phyloP scores from a whole-genome alignment of 2,329 filamentous ascomycete species.

The Microcera coccophila region DNA sequence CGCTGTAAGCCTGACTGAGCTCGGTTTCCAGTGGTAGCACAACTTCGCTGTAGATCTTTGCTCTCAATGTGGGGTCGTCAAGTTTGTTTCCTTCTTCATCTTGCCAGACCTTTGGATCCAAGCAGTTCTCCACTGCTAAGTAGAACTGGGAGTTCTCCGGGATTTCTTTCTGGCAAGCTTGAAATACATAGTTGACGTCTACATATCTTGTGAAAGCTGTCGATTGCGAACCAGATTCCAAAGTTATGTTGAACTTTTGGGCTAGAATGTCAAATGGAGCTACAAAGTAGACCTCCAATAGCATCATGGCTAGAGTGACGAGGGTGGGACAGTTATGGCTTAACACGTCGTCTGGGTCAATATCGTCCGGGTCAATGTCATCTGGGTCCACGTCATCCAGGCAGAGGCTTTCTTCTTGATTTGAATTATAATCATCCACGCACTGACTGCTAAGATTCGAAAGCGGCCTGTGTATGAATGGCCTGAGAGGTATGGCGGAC shows the following conservation, averaged over 20 bases:
- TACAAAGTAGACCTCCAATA: slow-evolving; percentile 9
- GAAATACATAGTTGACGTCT: slow-evolving; percentile 4
- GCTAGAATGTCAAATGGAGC: slow-evolving; percentile 4
- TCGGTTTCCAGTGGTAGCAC: slow-evolving; percentile 6
- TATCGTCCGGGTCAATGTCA: slow-evolving; percentile 7
- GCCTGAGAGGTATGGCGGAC: background rate
- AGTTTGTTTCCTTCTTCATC: slow-evolving; percentile 2
- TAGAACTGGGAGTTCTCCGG: slow-evolving; percentile 9
- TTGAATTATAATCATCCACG: no score
- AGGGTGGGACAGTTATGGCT: slow-evolving; percentile 5
- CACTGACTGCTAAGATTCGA: no score
- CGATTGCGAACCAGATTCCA: background rate
- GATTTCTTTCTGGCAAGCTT: slow-evolving; percentile 5
- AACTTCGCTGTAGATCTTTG: slow-evolving; percentile 6
- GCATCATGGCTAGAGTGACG: slow-evolving; percentile 6
- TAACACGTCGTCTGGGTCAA: slow-evolving; percentile 6
- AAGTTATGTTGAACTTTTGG: slow-evolving; percentile 1
- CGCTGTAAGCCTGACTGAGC: slow-evolving; percentile 6
- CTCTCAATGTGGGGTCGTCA: background rate
- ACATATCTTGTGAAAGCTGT: background rate
- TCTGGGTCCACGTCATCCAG: slow-evolving; percentile 6
- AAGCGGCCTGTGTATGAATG: slow-evolving; percentile 9
- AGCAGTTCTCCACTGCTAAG: slow-evolving; percentile 5
- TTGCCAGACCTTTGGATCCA: slow-evolving; percentile 6
- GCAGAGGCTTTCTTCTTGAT: background rate